These are phyloP conservation scores for Stachybotrys echinatus DNA, from an alignment of 2,329 filamentous ascomycete genomes.

Conservation along the genomic window DNA sequence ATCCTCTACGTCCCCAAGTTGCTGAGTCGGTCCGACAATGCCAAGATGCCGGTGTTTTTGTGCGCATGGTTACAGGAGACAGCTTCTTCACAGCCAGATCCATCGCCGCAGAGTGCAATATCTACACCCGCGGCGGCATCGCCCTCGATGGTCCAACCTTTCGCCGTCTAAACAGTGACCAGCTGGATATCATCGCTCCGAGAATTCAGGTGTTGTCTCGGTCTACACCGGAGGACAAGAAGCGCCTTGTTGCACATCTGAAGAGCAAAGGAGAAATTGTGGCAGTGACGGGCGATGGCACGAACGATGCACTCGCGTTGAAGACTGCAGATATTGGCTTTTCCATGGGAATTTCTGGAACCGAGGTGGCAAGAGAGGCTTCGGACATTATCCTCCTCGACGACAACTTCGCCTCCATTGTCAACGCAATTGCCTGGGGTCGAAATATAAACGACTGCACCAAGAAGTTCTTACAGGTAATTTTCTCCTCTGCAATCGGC, in stretches of 20 bases:
- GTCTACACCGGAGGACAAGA: conserved; percentile 56
- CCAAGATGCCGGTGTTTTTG: conserved; percentile 56
- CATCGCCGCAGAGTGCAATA: conserved; percentile 60
- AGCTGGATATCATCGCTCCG: conserved; percentile 49
- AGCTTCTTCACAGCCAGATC: conserved; percentile 55
- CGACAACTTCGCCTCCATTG: conserved; percentile 62
- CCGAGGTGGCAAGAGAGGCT: conserved; percentile 63
- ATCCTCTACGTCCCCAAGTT: conserved; percentile 56
- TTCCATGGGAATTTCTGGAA: conserved; percentile 63
- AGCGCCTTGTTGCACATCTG: conserved; percentile 48
- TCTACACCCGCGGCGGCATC: conserved; percentile 54
- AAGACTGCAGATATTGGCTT: conserved; percentile 64
- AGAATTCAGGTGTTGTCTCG: conserved; percentile 46
- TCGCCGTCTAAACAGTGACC: conserved; percentile 46
- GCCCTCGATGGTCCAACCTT: conserved; percentile 64
- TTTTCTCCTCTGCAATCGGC: background rate
- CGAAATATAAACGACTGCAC: conserved; percentile 64
- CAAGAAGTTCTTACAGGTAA: conserved; percentile 59
- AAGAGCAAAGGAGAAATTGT: conserved; percentile 52
- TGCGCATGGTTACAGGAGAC: conserved; percentile 53
- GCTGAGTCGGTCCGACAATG: conserved; percentile 54
- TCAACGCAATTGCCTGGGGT: conserved; percentile 65
- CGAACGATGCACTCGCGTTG: conserved; percentile 61
- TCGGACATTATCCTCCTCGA: conserved; percentile 64
- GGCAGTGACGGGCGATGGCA: conserved; percentile 61